Evolutionary conservation across 768 basidiomycete genomes (phyloP).

Genomic region (Terana coerulea): DNA sequence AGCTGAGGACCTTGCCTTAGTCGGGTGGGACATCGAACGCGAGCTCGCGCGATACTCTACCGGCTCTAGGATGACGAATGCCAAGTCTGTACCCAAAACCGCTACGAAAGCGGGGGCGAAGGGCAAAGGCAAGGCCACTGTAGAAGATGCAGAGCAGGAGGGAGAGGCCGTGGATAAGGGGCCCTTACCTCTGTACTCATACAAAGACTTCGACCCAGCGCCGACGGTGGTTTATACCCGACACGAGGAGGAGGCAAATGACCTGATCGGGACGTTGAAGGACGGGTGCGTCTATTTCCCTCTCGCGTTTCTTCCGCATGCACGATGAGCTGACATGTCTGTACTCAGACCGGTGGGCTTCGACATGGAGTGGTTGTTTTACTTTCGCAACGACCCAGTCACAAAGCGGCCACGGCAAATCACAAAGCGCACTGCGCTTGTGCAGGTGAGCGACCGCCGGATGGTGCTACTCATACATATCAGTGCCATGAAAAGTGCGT

Average conservation of each 20-base stretch:
- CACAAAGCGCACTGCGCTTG: slow-evolving; percentile 38
- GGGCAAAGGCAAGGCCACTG: too few species aligned
- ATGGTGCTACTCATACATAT: slow-evolving; percentile 47
- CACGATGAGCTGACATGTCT: neutral
- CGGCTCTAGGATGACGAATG: too few species aligned
- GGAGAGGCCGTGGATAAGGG: neutral
- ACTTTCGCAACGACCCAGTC: slow-evolving; percentile 18
- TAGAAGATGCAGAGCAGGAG: too few species aligned
- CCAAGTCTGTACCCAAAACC: too few species aligned
- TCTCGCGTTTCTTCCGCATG: too few species aligned
- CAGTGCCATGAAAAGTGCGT: slow-evolving; percentile 43
- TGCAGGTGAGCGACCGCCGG: slow-evolving; percentile 41
- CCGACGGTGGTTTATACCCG: slow-evolving; percentile 38
- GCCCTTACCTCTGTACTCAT: slow-evolving; percentile 34
- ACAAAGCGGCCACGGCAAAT: slow-evolving; percentile 4
- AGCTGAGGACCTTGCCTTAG: too few species aligned
- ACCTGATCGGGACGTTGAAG: slow-evolving; percentile 32
- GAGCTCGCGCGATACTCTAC: too few species aligned
- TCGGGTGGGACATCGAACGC: too few species aligned
- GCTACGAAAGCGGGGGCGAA: too few species aligned
- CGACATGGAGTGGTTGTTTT: slow-evolving; percentile 46
- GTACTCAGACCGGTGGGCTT: slow-evolving; percentile 42
- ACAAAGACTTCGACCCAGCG: slow-evolving; percentile 28
- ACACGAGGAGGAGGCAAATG: slow-evolving; percentile 40
- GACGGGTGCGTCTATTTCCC: slow-evolving; percentile 28